These are phyloP conservation scores for Rhynchosporium graminicola DNA, from an alignment of 2,329 filamentous ascomycete species.

Conservation along the genomic window DNA sequence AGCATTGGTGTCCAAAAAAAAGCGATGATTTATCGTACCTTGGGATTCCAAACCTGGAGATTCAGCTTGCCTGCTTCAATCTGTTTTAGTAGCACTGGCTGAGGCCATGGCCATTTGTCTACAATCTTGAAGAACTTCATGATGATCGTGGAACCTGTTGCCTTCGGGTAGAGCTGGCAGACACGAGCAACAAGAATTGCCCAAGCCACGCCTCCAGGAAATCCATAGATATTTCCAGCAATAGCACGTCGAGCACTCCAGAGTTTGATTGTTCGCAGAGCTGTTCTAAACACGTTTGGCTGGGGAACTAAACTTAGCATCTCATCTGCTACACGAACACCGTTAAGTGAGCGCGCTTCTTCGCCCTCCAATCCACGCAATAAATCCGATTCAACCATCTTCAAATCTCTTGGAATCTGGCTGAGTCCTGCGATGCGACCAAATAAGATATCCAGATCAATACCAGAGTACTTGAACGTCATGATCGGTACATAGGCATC, in stretches of 20 bases:
- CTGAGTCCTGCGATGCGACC: constrained; percentile 70
- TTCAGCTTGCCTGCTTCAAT: constrained; percentile 81
- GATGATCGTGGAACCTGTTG: constrained; percentile 83
- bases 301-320: constrained; percentile 89
- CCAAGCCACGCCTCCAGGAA: constrained; percentile 95
- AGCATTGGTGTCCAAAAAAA: constrained; percentile 22
- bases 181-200: constrained; percentile 96
- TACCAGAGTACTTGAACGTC: constrained; percentile 87
- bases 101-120: constrained; percentile 88
- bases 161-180: constrained; percentile 93
- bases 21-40: constrained; percentile 50
- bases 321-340: constrained; percentile 90
- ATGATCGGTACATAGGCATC: constrained; percentile 97
- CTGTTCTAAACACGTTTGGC: constrained; percentile 83
- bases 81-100: constrained; percentile 85
- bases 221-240: constrained; percentile 95
- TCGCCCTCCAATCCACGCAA: constrained; percentile 83
- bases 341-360: constrained; percentile 87
- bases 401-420: constrained; percentile 70
- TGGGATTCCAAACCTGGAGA: constrained; percentile 92
- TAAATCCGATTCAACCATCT: constrained; percentile 79
- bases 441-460: constrained; percentile 95
- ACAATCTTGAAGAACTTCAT: constrained; percentile 95
- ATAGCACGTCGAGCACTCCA: constrained; percentile 93
- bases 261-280: constrained; percentile 88